A percentile compares a stretch with the other conserved stretches of the same genome.
phyloP scores from a whole-genome alignment of 2,329 filamentous ascomycete species.

The Talaromyces atroroseus region DNA sequence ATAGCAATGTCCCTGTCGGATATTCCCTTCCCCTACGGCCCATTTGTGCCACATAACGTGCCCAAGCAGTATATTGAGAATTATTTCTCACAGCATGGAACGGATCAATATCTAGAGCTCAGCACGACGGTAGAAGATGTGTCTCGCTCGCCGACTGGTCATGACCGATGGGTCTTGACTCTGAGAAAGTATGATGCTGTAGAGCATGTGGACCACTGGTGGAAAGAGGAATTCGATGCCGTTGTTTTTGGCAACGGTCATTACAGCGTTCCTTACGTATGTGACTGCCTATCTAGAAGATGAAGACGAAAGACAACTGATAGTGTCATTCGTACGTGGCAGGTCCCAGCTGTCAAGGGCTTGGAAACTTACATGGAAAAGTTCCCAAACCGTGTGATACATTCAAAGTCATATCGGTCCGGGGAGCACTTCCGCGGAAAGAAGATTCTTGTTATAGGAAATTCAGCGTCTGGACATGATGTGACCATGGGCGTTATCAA shows the following conservation, averaged over 20 bases:
- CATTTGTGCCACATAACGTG: constrained; percentile 52
- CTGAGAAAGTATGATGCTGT: constrained; percentile 35
- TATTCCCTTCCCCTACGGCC: constrained; percentile 49
- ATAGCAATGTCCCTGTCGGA: constrained; percentile 47
- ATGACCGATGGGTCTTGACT: constrained; percentile 46
- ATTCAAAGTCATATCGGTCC: constrained; percentile 45
- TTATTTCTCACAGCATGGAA: constrained; percentile 49
- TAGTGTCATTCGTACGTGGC: no score
- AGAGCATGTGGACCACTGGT: constrained; percentile 48
- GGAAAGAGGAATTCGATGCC: constrained; percentile 55
- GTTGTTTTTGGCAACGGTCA: constrained; percentile 54
- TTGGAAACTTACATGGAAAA: constrained; percentile 35
- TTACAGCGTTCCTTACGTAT: constrained; percentile 52
- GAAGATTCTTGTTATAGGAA: constrained; percentile 55
- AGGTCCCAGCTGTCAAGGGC: constrained; percentile 46
- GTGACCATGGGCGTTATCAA: constrained; percentile 48
- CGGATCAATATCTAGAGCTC: constrained; percentile 41
- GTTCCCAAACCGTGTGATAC: constrained; percentile 39
- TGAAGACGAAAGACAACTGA: neutral
- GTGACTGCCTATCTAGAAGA: constrained; percentile 11
- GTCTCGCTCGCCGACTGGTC: constrained; percentile 49
- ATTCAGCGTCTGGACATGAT: constrained; percentile 57
- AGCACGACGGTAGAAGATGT: constrained; percentile 54
- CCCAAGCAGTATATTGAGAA: constrained; percentile 53
- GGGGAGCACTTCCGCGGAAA: constrained; percentile 31